phyloP scores from a whole-genome alignment of 345 rosid genomes.

The Gossypioides kirkii region DNA sequence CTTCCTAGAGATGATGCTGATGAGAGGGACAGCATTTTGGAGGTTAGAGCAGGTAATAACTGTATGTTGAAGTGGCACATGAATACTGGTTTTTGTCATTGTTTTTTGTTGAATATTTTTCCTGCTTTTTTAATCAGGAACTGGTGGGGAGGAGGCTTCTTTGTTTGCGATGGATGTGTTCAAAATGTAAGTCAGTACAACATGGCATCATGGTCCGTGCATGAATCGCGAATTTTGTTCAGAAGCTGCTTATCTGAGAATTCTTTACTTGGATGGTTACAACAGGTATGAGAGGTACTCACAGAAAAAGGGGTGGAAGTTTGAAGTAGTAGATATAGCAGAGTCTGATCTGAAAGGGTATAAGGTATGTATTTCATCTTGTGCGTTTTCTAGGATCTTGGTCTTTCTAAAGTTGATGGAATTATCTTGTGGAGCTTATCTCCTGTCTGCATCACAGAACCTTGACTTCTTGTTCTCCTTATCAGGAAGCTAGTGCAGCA shows the following conservation, averaged over 20 bases:
- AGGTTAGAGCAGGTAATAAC: conserved; percentile 91
- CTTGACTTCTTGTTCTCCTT: conserved; percentile 20
- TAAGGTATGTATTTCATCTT: conserved; percentile 42
- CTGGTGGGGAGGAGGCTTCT: conserved; percentile 98
- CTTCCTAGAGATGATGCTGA: conserved; percentile 99
- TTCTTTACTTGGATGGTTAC: conserved; percentile 6
- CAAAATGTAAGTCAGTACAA: conserved; percentile 54
- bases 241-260: conserved; percentile 3
- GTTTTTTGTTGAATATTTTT: conserved; percentile 3
- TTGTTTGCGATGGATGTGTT: conserved; percentile 92
- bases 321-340: conserved; percentile 69
- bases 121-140: conserved; percentile 37
- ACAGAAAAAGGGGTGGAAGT: conserved; percentile 83
- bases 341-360: conserved; percentile 90
- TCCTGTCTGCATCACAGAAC: conserved; percentile 14
- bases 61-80: not conserved
- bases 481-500: conserved; percentile 94
- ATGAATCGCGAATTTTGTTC: not conserved
- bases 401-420: not conserved
- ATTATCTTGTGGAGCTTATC: not conserved
- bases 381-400: not conserved
- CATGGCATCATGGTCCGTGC: not conserved
- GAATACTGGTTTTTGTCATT: not conserved
- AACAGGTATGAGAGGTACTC: conserved; percentile 91
- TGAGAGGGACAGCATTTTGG: conserved; percentile 89